Base-by-base conservation (phyloP, 108 stramenopile species). In the Mayamaea pseudoterrestris region DNA sequence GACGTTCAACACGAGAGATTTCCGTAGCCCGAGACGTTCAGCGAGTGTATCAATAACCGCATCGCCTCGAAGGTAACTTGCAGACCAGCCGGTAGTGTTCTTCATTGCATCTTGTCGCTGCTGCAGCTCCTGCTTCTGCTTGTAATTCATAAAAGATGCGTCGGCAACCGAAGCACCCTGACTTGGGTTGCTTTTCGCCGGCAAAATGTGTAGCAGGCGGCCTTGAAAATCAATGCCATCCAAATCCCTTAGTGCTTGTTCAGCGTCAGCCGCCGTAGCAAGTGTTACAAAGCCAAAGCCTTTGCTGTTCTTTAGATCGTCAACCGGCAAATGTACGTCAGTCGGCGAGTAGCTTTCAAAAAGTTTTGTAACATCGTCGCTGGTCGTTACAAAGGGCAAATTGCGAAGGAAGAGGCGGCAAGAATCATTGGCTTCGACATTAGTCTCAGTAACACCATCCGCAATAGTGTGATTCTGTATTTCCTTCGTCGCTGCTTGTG, bases 241-340 rank as follows among this genome's bases (percentile, higher is more conserved):
- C 53, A 89, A 45, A 39, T 57, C 41, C 13, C 62, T 55, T 40
- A 66, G 62, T 4, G 91, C 94, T 36, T 42, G 44, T 30, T 59
- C 51, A 1, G 85, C 92, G 45, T 71, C 66, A 5, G 54, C 50
- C 22, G 66, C 63, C 21, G 47, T 55, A 39, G 60, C 71, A 60
- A 82, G 85, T 23, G 87, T 68, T 18, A 97, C 69, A 68, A 97
- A 99, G 9, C 76, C 97, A 67, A 94, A 98, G 5, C 98, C 98
- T 39, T 95, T 95, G 53, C 76, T 78, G 18, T 73, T 63, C 51
- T 83, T 80, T 29, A 68, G 64, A 53, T 90, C 90, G 53, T 97
- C 95, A 17, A 91, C 77, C 25, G 96, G 95, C n/a, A 97, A 74
- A 51, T 95, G 95, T 34, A 82, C 91, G 21, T 93, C 81, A 0